phyloP scores from a whole-genome alignment of 129 eudicot genomes.

The Lactuca sativa region DNA sequence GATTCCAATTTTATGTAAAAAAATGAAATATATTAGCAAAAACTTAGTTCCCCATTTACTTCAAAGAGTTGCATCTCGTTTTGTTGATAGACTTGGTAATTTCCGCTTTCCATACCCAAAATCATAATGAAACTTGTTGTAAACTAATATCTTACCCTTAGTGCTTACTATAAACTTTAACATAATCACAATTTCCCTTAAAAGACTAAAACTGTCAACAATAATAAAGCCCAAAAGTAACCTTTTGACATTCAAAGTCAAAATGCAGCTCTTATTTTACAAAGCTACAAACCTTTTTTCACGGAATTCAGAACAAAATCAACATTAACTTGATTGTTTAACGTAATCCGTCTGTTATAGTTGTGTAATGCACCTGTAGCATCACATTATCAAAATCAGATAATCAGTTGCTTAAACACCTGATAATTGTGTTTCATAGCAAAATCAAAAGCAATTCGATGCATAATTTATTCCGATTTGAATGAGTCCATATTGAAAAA shows the following conservation, averaged over 20 bases:
- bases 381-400: too few species aligned
- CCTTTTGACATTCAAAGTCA: conserved; percentile 13
- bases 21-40: background rate
- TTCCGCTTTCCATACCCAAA: conserved; percentile 5
- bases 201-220: conserved; percentile 8
- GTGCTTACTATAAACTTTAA: background rate
- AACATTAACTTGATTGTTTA: conserved; percentile 80
- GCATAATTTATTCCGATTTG: too few species aligned
- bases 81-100: background rate
- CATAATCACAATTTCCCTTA: background rate
- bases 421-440: too few species aligned
- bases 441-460: too few species aligned
- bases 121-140: conserved; percentile 1
- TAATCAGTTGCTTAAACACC: too few species aligned
- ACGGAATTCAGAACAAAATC: conserved; percentile 85
- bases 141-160: conserved; percentile 2
- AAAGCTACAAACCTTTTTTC: conserved; percentile 58
- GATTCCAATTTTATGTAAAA: background rate
- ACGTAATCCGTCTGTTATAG: too few species aligned
- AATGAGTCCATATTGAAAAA: too few species aligned
- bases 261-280: conserved; percentile 20
- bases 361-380: too few species aligned
- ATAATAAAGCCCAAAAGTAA: background rate
- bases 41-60: background rate
- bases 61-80: conserved; percentile 16